phyloP scores from a whole-genome alignment of 768 basidiomycete genomes.

The Pulveroboletus sp. region DNA sequence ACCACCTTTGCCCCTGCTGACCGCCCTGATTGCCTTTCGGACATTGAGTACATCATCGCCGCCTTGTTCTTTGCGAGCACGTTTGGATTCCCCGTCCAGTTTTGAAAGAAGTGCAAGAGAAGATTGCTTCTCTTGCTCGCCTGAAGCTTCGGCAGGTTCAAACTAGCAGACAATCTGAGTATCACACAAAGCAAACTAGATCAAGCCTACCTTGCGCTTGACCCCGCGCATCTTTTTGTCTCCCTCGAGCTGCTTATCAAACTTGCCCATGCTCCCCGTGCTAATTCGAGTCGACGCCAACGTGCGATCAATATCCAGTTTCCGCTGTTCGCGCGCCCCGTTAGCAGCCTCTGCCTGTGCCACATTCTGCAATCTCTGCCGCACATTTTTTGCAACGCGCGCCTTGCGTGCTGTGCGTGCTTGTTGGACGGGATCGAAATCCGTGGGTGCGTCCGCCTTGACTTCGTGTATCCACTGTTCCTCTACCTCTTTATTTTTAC shows the following conservation, averaged over 20 bases:
- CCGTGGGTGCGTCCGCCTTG: slow-evolving; percentile 72
- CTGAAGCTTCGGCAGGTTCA: slow-evolving; percentile 72
- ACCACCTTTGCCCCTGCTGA: slow-evolving; percentile 67
- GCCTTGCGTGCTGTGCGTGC: slow-evolving; percentile 80
- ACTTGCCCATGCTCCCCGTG: slow-evolving; percentile 95
- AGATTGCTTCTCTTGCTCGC: slow-evolving; percentile 63
- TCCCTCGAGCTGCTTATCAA: slow-evolving; percentile 86
- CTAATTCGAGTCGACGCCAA: slow-evolving; percentile 75
- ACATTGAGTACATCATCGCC: slow-evolving; percentile 68
- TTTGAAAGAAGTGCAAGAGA: slow-evolving; percentile 75
- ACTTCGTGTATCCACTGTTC: slow-evolving; percentile 93
- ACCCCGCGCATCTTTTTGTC: slow-evolving; percentile 86
- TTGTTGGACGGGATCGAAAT: slow-evolving; percentile 74
- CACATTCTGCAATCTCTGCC: slow-evolving; percentile 69
- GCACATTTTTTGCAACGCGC: slow-evolving; percentile 81
- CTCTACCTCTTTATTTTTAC: slow-evolving; percentile 86
- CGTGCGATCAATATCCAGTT: slow-evolving; percentile 71
- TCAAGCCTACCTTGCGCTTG: slow-evolving; percentile 79
- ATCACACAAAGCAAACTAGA: neutral
- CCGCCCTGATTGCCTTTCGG: slow-evolving; percentile 81
- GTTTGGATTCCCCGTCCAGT: slow-evolving; percentile 70
- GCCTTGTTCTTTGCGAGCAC: slow-evolving; percentile 42
- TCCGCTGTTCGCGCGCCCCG: slow-evolving; percentile 48
- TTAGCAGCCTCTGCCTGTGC: slow-evolving; percentile 50
- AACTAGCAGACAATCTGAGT: slow-evolving; percentile 49